These are phyloP conservation scores for Boeremia lycopersici DNA, from an alignment of 2,329 filamentous ascomycete species.

Conservation along the genomic window DNA sequence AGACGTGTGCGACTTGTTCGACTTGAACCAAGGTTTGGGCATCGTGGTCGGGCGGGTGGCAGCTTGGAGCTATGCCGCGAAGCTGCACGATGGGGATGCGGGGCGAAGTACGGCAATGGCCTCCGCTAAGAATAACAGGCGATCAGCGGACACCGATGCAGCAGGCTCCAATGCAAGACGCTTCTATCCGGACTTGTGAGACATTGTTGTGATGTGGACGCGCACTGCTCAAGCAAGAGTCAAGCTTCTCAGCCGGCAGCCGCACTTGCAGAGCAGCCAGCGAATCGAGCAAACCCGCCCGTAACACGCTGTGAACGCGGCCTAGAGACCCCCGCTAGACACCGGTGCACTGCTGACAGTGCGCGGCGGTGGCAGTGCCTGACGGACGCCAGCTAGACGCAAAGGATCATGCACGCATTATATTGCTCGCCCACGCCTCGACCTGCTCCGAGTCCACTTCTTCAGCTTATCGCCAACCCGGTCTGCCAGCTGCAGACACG, in stretches of 20 bases:
- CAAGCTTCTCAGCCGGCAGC: conserved; percentile 34
- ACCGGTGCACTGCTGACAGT: conserved; percentile 33
- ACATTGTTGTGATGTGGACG: conserved; percentile 19
- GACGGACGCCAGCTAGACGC: conserved; percentile 2
- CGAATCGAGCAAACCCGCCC: conserved; percentile 33
- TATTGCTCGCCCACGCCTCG: conserved; percentile 15
- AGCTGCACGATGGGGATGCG: conserved; percentile 27
- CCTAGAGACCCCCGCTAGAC: conserved; percentile 23
- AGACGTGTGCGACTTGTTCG: conserved; percentile 47
- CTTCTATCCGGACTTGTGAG: conserved; percentile 19
- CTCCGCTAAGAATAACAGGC: conserved; percentile 45
- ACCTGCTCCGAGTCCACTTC: not conserved
- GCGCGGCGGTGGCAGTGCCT: conserved; percentile 42
- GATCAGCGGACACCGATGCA: conserved; percentile 28
- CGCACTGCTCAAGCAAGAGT: conserved; percentile 26
- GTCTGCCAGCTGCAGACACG: not conserved
- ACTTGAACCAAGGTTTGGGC: conserved; percentile 47
- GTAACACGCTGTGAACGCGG: conserved; percentile 26
- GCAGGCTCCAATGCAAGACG: conserved; percentile 27
- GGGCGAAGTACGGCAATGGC: conserved; percentile 24
- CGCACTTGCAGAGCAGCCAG: conserved; percentile 39
- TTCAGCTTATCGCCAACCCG: not conserved
- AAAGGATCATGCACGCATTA: conserved; percentile 14
- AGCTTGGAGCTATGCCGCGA: conserved; percentile 28
- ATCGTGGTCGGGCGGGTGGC: conserved; percentile 43